Percentiles rank a stretch among this genome's conserved stretches.
Evolutionary conservation across 1,284 basidiomycete species (phyloP).

Genomic region (Exobasidium cylindrosporum): DNA sequence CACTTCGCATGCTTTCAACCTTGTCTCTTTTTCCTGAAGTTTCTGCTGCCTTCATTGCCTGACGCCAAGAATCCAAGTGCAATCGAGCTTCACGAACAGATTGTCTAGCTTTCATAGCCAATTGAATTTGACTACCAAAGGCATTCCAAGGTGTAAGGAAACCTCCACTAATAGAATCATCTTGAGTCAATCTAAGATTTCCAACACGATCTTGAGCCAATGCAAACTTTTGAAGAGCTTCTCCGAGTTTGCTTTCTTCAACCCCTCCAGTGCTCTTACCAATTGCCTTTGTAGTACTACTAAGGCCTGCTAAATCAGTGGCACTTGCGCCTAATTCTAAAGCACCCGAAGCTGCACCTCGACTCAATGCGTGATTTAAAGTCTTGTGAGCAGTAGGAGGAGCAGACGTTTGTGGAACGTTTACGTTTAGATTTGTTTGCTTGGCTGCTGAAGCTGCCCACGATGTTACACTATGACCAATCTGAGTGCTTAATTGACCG

Average conservation of each 20-base stretch:
- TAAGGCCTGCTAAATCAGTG: conserved; percentile 35
- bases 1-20: conserved; percentile 37
- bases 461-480: conserved; percentile 74
- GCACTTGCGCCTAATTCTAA: conserved; percentile 58
- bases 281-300: conserved; percentile 22
- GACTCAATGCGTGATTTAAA: conserved; percentile 84
- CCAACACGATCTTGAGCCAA: conserved; percentile 83
- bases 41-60: conserved; percentile 46
- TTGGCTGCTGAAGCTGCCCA: conserved; percentile 86
- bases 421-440: conserved; percentile 40
- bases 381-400: conserved; percentile 68
- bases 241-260: conserved; percentile 58
- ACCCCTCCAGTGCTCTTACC: conserved; percentile 14
- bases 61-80: conserved; percentile 51
- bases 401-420: conserved; percentile 63
- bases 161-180: conserved; percentile 68
- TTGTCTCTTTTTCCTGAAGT: conserved; percentile 27
- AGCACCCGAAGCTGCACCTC: conserved; percentile 73
- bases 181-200: conserved; percentile 78
- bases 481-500: conserved; percentile 59
- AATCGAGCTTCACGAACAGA: conserved; percentile 49
- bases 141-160: conserved; percentile 80
- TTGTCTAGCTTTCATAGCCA: conserved; percentile 49
- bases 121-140: conserved; percentile 50
- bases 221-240: conserved; percentile 75